A percentile compares a stretch with the other conserved stretches of the same genome.
phyloP scores from a whole-genome alignment of 352 stramenopile genomes.

The Globisporangium solare region DNA sequence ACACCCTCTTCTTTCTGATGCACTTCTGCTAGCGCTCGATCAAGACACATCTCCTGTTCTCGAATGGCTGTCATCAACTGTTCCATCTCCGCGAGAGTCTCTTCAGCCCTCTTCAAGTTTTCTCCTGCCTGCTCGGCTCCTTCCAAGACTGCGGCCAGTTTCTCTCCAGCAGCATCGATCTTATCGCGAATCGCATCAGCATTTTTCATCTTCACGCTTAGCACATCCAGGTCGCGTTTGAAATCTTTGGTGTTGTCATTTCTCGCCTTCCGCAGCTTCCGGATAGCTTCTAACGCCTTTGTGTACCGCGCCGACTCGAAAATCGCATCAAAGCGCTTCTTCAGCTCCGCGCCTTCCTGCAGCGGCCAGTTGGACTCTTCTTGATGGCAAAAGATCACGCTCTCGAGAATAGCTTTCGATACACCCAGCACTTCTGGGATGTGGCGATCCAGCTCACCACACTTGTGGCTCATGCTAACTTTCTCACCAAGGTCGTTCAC shows the following conservation, averaged over 20 bases:
- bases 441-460: conserved; percentile 91
- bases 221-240: conserved; percentile 90
- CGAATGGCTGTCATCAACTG: conserved; percentile 40
- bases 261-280: conserved; percentile 91
- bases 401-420: conserved; percentile 97
- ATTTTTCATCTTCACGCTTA: conserved; percentile 82
- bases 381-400: conserved; percentile 99
- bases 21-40: conserved; percentile 31
- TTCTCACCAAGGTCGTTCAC: conserved; percentile 90
- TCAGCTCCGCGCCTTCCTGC: conserved; percentile 94
- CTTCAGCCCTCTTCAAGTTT: conserved; percentile 36
- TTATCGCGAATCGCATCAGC: conserved; percentile 49
- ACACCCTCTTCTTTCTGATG: conserved; percentile 35
- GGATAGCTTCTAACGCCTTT: conserved; percentile 96
- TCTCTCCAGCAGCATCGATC: conserved; percentile 40
- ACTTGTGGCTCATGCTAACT: conserved; percentile 93
- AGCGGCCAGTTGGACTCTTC: conserved; percentile 97
- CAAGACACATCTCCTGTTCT: conserved; percentile 24
- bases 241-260: conserved; percentile 86
- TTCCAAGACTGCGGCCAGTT: conserved; percentile 32
- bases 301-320: conserved; percentile 99
- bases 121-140: conserved; percentile 29
- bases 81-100: conserved; percentile 55
- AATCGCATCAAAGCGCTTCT: conserved; percentile 99
- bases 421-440: conserved; percentile 95